Evolutionary conservation across 2,329 filamentous ascomycete species (phyloP).

Genomic region (Colletotrichum eremochloae): DNA sequence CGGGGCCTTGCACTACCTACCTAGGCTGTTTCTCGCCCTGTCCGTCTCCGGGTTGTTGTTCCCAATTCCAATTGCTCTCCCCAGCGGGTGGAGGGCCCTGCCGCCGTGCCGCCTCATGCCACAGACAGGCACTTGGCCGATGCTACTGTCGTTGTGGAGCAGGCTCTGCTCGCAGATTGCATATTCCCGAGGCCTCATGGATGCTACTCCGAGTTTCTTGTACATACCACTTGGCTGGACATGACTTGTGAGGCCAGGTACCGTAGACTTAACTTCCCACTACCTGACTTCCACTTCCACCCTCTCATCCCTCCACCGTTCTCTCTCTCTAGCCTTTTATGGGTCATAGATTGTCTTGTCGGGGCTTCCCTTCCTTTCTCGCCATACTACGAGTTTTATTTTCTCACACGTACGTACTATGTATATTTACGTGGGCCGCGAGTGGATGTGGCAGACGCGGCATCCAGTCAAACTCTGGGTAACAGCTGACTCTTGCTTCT

Average conservation of each 20-base stretch:
- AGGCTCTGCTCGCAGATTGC: constrained; percentile 19
- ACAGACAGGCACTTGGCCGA: constrained; percentile 10
- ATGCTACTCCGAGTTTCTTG: neutral
- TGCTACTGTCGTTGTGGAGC: constrained; percentile 25
- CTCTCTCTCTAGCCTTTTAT: no score
- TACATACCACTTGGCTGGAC: neutral
- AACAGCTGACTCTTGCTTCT: constrained; percentile 18
- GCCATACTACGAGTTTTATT: neutral
- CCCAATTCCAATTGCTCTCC: neutral
- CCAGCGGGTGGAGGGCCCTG: constrained; percentile 2
- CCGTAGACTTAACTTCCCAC: neutral
- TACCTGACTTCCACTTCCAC: neutral
- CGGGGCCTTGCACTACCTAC: constrained; percentile 12
- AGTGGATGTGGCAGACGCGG: neutral
- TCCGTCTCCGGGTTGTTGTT: constrained; percentile 5
- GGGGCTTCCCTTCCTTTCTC: neutral
- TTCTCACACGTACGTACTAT: neutral
- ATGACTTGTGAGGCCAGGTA: neutral
- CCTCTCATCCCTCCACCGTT: neutral
- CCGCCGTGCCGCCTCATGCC: constrained; percentile 12
- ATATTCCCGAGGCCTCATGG: constrained; percentile 8
- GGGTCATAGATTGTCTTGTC: neutral
- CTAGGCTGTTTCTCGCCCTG: constrained; percentile 27
- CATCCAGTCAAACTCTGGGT: constrained; percentile 14
- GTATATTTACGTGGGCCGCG: neutral